Evolutionary conservation across 768 basidiomycete species (phyloP).

Genomic region (Rhodocollybia butyracea): DNA sequence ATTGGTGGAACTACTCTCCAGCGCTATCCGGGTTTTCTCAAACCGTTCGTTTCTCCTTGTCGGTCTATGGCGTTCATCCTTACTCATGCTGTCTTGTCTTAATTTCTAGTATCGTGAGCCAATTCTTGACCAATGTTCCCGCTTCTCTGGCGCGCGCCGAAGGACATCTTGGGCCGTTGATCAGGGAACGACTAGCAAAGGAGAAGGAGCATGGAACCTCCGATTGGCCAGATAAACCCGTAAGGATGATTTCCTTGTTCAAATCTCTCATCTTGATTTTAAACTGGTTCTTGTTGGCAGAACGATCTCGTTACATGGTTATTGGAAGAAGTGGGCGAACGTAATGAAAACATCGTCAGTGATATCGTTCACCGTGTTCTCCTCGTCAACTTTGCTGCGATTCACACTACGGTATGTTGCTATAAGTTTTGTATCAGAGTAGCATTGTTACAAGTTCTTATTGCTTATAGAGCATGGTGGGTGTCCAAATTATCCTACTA

Average conservation of each 20-base stretch:
- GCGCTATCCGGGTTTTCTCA: constrained; percentile 33
- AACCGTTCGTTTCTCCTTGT: constrained; percentile 30
- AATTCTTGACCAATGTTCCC: too few species aligned
- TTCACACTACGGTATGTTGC: constrained; percentile 27
- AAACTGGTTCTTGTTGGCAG: constrained; percentile 14
- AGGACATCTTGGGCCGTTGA: constrained; percentile 26
- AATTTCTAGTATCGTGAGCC: too few species aligned
- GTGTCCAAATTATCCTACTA: neutral
- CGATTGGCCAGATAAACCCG: constrained; percentile 35
- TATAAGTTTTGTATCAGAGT: constrained; percentile 25
- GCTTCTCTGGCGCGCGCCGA: too few species aligned
- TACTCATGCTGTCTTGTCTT: neutral
- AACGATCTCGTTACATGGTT: constrained; percentile 39
- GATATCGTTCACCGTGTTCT: constrained; percentile 28
- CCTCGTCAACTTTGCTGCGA: constrained; percentile 32
- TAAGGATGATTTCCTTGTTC: constrained; percentile 1
- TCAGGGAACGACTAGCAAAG: constrained; percentile 27
- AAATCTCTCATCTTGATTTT: neutral
- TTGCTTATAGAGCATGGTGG: neutral
- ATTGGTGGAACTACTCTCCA: constrained; percentile 24
- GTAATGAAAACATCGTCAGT: constrained; percentile 19
- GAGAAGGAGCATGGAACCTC: constrained; percentile 25
- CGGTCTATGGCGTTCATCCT: neutral
- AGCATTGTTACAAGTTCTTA: constrained; percentile 3
- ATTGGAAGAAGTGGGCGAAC: constrained; percentile 26